Percentiles rank a stretch among this genome's conserved stretches.
Evolutionary conservation across 768 basidiomycete species (phyloP).

Genomic region (Agaricus subrufescens): DNA sequence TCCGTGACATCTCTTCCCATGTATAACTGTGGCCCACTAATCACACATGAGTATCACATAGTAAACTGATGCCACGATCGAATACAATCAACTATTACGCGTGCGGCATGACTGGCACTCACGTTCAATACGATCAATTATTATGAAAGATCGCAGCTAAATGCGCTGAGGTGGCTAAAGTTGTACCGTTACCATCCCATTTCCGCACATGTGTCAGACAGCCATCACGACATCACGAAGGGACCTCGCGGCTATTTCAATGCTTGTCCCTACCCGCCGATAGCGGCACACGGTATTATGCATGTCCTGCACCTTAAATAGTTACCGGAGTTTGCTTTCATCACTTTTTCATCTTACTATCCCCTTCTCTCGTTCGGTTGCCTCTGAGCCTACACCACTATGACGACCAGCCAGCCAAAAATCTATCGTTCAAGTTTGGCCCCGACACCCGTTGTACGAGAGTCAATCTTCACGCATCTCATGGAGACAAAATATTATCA

Average conservation of each 20-base stretch:
- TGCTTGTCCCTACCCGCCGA: neutral
- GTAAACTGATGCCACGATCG: too few relatives aligned
- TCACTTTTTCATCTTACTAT: neutral
- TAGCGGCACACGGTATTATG: neutral
- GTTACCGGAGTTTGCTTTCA: neutral
- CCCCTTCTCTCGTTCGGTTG: neutral
- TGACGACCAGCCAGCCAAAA: slow-evolving; percentile 13
- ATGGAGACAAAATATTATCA: slow-evolving; percentile 16
- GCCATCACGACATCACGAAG: neutral
- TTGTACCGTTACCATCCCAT: too few relatives aligned
- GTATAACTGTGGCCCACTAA: too few relatives aligned
- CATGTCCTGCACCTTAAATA: neutral
- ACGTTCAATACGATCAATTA: too few relatives aligned
- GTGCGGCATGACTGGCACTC: too few relatives aligned
- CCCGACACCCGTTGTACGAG: slow-evolving; percentile 14
- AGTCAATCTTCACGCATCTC: slow-evolving; percentile 20
- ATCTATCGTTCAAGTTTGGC: slow-evolving; percentile 18
- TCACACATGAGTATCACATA: too few relatives aligned
- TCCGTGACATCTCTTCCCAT: too few relatives aligned
- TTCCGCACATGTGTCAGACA: too few relatives aligned
- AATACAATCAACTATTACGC: too few relatives aligned
- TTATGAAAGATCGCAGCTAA: too few relatives aligned
- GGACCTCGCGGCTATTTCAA: neutral
- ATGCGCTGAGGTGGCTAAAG: too few relatives aligned
- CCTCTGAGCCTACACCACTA: too few relatives aligned